Evolutionary conservation across 345 rosid genomes (phyloP), one percentile per base, ranked within the genome.

Genomic region (Ricinus communis): DNA sequence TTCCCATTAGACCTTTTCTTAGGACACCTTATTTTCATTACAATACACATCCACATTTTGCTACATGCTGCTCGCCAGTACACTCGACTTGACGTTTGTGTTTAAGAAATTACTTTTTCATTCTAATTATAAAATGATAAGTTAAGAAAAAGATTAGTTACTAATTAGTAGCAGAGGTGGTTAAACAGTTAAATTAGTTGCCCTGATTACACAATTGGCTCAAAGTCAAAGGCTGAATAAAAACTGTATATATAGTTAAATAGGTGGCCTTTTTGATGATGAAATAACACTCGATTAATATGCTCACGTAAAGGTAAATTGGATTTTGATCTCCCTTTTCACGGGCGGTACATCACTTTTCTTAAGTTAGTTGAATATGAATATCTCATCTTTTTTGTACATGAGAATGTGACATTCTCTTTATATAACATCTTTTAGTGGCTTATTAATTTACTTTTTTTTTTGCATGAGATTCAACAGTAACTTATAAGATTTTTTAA

Each of bases 331-430:
- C 47, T 15, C 74, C 21, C 33, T 60, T n/a, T n/a, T 60, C 74
- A 60, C 57, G 74, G 66, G 16, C 43, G 50, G 38, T 22, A 33
- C 58, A 70, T 70, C 59, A 49, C 24, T 65, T 50, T 50, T 31
- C n/a, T 50, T 14, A 21, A 46, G 65, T 46, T 46, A 46, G 46
- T 58, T 69, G 55, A 47, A 36, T 38, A 14, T 30, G 10, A 56
- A 10, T 21, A n/a, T 14, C 18, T 56, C 31, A 13, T 25, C 31
- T 7, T 36, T 69, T 27, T 59, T 30, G 7, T 45, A 2, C 55
- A 56, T 36, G 54, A 41, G 0, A 45, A 30, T 30, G 31, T 45
- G 64, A 59, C 65, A 7, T 15, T 33, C 25, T 31, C 57, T 47
- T 46, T 43, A 31, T 28, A 1, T 40, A 14, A 30, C 36, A 53